Percentiles rank a stretch among this genome's conserved stretches.
These are phyloP conservation scores for Domatiomyces catenatus DNA, from an alignment of 2,329 filamentous ascomycete species.

Conservation along the genomic window DNA sequence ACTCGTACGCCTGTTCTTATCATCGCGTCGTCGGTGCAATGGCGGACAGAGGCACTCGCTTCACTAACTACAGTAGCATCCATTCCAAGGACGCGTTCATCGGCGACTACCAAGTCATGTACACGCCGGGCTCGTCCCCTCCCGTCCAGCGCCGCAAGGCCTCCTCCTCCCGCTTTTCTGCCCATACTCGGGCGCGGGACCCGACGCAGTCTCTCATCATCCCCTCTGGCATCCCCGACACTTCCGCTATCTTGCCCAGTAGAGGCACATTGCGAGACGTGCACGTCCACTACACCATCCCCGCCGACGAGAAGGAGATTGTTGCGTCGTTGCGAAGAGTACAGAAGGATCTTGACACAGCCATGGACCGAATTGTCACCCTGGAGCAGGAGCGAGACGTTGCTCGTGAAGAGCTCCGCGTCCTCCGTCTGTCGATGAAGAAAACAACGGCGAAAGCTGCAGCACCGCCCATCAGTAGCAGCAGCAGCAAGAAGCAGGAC, in stretches of 20 bases:
- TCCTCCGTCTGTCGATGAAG: slow-evolving; percentile 10
- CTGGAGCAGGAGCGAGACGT: slow-evolving; percentile 16
- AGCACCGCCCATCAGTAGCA: not conserved
- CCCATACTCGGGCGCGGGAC: slow-evolving; percentile 7
- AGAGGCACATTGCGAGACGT: slow-evolving; percentile 14
- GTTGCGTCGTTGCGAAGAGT: slow-evolving; percentile 16
- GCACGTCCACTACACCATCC: slow-evolving; percentile 15
- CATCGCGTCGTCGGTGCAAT: not conserved
- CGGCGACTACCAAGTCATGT: slow-evolving; percentile 18
- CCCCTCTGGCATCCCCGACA: slow-evolving; percentile 16
- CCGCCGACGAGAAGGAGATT: slow-evolving; percentile 18
- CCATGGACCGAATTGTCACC: slow-evolving; percentile 15
- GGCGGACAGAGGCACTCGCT: slow-evolving; percentile 14
- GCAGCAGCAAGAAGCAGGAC: not conserved
- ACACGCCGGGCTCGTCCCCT: slow-evolving; percentile 17
- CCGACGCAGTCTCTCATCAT: slow-evolving; percentile 15
- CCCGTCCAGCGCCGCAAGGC: slow-evolving; percentile 9
- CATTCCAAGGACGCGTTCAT: slow-evolving; percentile 17
- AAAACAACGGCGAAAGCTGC: slow-evolving; percentile 3
- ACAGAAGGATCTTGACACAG: slow-evolving; percentile 16
- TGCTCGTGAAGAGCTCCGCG: slow-evolving; percentile 13
- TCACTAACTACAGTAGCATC: slow-evolving; percentile 18
- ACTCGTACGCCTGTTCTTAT: not conserved
- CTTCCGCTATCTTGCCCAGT: slow-evolving; percentile 16
- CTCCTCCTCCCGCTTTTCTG: slow-evolving; percentile 15